Percentiles rank a stretch among this genome's conserved stretches.
Evolutionary conservation across 2,329 filamentous ascomycete species (phyloP).

Genomic region (Xenoacremonium recifei): DNA sequence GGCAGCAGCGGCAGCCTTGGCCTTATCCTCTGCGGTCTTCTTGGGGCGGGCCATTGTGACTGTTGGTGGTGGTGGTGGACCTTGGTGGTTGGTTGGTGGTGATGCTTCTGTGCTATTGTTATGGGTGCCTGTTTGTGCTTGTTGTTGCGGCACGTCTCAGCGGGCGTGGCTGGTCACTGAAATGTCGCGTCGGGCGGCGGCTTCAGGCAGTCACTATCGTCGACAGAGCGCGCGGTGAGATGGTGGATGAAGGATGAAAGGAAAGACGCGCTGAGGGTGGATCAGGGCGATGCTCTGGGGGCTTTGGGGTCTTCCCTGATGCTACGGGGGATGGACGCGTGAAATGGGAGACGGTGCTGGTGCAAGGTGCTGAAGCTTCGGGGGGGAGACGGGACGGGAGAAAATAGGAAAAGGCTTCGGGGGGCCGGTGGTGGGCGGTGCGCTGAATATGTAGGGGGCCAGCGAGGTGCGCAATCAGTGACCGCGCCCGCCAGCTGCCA

Average conservation of each 20-base stretch:
- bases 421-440: slow-evolving; percentile 34
- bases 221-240: neutral
- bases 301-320: slow-evolving; percentile 19
- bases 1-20: slow-evolving; percentile 32
- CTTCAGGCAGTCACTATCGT: neutral
- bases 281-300: slow-evolving; percentile 3
- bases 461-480: slow-evolving; percentile 32
- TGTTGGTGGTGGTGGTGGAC: slow-evolving; percentile 5
- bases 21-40: slow-evolving; percentile 40
- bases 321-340: too few species aligned
- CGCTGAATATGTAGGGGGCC: slow-evolving; percentile 35
- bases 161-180: too few species aligned
- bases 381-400: too few species aligned
- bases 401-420: slow-evolving; percentile 16
- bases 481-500: neutral
- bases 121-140: neutral
- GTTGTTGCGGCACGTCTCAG: too few species aligned
- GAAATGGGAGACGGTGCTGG: slow-evolving; percentile 24
- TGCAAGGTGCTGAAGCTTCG: slow-evolving; percentile 29
- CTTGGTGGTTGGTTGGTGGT: neutral
- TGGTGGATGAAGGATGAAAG: slow-evolving; percentile 4
- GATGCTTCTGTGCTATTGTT: neutral
- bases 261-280: neutral
- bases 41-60: slow-evolving; percentile 44
- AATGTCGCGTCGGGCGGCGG: neutral